Evolutionary conservation across 768 basidiomycete species (phyloP), one percentile per base, ranked within the genome.

Genomic region (Lentinula guzmanii): DNA sequence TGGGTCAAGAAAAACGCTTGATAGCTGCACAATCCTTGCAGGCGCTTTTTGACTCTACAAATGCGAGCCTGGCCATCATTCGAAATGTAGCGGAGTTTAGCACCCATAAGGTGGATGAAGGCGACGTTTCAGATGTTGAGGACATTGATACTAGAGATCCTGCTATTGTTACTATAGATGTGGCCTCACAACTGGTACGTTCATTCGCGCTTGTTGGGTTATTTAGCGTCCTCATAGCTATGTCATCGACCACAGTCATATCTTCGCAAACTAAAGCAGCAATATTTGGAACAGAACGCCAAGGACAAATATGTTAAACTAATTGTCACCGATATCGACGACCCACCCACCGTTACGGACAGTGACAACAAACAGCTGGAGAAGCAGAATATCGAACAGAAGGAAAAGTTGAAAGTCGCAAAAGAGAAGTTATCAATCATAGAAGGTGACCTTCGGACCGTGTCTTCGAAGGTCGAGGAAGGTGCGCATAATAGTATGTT

Each of bases 241-340:
- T 39, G 16, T 7, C 11, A 7, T 24, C 53, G n/a, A 2, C 18
- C 57, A 90, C 57, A 91, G 90, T 77, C 85, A 6, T 90, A 86
- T 66, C 76, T 93, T 18, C 80, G 87, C 24, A 91, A 91, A 67
- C 83, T 95, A 31, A 95, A 95, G 72, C 93, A 92, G 68, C 89
- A 91, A 64, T 94, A 93, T 69, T 76, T 94, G 16, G 92, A 96
- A 68, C 91, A 93, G 71, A 91, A 93, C 65, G 91, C 94, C 3
- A 96, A 95, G 69, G 86, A 92, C 67, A 87, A 89, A 72, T 95
- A 95, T 68, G 80, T 94, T 66, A 89, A 89, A 70, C 86, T 86
- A 0, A 93, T 95, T 66, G 88, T 93, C 53, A 91, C 87, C 69
- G 89, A 94, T 64, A 85, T 84, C 59, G 86, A 91, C 66, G 91